phyloP scores from a whole-genome alignment of 129 eudicot genomes.

The Gnaphalium uliginosum region DNA sequence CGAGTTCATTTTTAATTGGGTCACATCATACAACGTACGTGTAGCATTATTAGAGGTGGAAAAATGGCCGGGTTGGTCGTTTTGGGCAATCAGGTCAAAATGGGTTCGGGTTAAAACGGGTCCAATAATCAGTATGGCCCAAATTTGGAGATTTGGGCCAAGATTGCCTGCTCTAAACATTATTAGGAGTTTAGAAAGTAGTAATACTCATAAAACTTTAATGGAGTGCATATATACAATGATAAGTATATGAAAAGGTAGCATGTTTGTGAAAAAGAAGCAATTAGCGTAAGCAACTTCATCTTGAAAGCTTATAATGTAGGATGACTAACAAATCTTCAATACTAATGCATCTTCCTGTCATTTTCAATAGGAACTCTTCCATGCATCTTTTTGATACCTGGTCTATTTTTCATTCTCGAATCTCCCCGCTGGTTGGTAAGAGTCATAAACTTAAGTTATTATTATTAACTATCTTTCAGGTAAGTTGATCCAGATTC shows the following conservation, averaged over 20 bases:
- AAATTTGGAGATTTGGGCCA: neutral
- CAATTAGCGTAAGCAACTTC: neutral
- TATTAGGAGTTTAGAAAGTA: neutral
- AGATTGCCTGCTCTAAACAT: neutral
- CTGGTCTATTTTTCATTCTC: constrained; percentile 82
- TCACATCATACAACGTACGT: neutral
- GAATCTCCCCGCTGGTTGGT: constrained; percentile 98
- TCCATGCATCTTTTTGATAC: constrained; percentile 71
- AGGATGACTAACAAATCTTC: neutral
- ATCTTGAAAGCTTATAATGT: neutral
- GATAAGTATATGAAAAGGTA: neutral
- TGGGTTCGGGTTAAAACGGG: neutral
- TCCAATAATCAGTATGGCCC: neutral
- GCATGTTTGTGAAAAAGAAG: neutral
- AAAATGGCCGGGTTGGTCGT: neutral
- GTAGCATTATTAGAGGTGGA: neutral
- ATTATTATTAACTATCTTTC: neutral
- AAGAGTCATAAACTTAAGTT: constrained; percentile 34
- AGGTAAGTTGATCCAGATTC: neutral
- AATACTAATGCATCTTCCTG: constrained; percentile 7
- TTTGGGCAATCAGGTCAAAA: no score
- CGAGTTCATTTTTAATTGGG: neutral
- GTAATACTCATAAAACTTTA: constrained; percentile 2
- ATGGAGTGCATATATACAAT: neutral
- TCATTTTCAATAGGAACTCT: constrained; percentile 48